Evolutionary conservation across 257 asterid species (phyloP), one percentile per base, ranked within the genome.

Genomic region (Pogostemon cablin): DNA sequence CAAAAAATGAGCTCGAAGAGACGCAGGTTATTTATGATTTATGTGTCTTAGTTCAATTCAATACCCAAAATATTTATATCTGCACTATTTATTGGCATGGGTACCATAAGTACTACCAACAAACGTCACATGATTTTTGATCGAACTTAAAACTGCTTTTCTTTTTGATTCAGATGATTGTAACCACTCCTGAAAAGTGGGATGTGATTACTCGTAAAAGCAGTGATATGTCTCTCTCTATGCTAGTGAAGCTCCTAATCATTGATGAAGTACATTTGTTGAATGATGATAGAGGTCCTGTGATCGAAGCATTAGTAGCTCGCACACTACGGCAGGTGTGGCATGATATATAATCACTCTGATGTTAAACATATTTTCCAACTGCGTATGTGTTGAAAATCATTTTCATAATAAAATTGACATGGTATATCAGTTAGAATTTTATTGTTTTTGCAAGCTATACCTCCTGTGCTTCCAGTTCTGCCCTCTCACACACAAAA

Each of bases 131-230:
- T 65, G 37, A 7, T 73, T 65, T 65, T 75, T 77, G 43, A 76
- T 47, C 39, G 43, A 53, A 38, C 65, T 25, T 48, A 25, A 57
- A 62, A 56, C 39, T 37, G 63, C 40, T 67, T 65, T 63, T 46
- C 47, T 62, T 2, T 68, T 74, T 80, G 75, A 72, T 68, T 79
- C 82, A 93, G 99, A 93, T 93, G 99, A 93, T 93, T 68, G 99
- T 93, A 79, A 93, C 99, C 40, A 93, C 99, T 50, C 99, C 99
- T 48, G 99, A 93, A 81, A 93, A 93, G 83, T 93, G 99, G 99
- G 99, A 93, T 72, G 99, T 93, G 75, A 93, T 93, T 80, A 93
- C 98, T 77, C 97, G 99, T 74, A 93, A 93, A 87, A 93, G 98
- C 84, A 91, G 99, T 68, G 98, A 93, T 73, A 93, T 93, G 99